phyloP scores from a whole-genome alignment of 2,329 filamentous ascomycete genomes.

The Aspergillus sp. region DNA sequence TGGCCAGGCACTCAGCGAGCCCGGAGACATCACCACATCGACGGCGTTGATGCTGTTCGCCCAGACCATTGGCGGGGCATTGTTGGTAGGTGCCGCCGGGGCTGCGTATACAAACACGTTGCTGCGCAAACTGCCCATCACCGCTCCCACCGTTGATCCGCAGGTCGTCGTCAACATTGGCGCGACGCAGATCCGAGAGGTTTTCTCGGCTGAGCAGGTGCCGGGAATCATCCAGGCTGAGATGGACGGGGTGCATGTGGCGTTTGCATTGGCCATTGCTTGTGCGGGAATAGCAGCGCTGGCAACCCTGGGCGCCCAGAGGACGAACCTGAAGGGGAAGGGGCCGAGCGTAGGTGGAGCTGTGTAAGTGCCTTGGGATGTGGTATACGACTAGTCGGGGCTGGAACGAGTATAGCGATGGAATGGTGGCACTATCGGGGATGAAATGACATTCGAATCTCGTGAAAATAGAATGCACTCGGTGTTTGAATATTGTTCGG shows the following conservation, averaged over 20 bases:
- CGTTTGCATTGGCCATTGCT: background rate
- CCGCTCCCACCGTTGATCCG: background rate
- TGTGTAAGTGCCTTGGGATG: too few species aligned
- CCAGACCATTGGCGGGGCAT: background rate
- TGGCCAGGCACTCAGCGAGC: background rate
- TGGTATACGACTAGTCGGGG: too few species aligned
- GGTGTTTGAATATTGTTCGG: too few species aligned
- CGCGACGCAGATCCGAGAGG: background rate
- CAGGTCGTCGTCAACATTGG: background rate
- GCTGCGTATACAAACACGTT: background rate
- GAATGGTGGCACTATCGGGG: too few species aligned
- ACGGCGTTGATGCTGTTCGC: background rate
- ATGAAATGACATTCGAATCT: too few species aligned
- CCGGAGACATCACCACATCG: background rate
- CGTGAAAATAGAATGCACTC: too few species aligned
- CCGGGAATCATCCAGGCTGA: background rate
- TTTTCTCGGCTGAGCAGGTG: background rate
- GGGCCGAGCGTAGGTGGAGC: too few species aligned
- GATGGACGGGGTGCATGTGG: background rate
- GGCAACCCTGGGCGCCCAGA: too few species aligned
- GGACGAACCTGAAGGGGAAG: too few species aligned
- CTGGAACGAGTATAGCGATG: too few species aligned
- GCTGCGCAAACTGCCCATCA: background rate
- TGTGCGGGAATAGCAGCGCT: background rate
- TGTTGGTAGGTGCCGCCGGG: background rate